These are phyloP conservation scores for Verticillium nubilum DNA, from an alignment of 2,329 filamentous ascomycete species.

Conservation along the genomic window DNA sequence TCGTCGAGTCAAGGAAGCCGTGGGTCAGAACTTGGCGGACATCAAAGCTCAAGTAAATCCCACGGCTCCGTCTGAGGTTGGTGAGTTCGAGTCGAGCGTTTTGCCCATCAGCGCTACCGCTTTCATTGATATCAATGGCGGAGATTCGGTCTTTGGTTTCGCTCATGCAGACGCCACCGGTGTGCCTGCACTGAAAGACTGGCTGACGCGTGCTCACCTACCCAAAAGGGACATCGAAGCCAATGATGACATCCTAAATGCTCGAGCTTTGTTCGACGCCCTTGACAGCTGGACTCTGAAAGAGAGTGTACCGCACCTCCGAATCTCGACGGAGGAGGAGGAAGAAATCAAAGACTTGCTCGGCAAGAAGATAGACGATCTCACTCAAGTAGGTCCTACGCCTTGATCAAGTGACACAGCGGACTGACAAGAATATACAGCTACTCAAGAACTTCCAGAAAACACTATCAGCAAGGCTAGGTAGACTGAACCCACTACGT, in stretches of 20 bases:
- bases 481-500: conserved; percentile 1
- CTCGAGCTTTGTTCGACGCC: conserved; percentile 9
- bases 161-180: conserved; percentile 4
- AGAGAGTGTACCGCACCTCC: not conserved
- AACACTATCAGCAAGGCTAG: not conserved
- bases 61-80: not conserved
- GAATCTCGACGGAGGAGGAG: not conserved
- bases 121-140: not conserved
- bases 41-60: not conserved
- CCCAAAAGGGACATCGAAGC: conserved; percentile 6
- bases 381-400: not conserved
- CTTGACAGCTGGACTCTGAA: conserved; percentile 4
- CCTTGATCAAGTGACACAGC: not conserved
- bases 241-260: conserved; percentile 3
- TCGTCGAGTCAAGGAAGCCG: not conserved
- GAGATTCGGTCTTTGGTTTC: conserved; percentile 1
- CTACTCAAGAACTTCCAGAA: not conserved
- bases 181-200: conserved; percentile 5
- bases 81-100: not conserved
- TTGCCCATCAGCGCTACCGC: conserved; percentile 12
- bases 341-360: not conserved
- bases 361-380: not conserved
- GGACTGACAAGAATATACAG: not conserved
- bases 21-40: conserved; percentile 2
- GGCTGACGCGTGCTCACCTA: conserved; percentile 5